Base-by-base conservation (phyloP, 768 basidiomycete species). In the Leccinum sublutescens region DNA sequence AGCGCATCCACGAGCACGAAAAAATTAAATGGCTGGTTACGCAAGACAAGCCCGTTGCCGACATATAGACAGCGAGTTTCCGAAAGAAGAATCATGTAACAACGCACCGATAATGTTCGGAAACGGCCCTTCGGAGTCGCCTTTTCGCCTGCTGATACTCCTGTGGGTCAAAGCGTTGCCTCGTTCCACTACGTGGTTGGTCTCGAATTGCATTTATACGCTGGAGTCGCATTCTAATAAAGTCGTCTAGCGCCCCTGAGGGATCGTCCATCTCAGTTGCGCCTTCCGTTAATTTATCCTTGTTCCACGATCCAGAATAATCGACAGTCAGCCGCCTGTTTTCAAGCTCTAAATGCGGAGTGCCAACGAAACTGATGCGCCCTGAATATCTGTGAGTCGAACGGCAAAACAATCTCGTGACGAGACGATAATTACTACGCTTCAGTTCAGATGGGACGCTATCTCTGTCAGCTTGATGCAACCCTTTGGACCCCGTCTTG, bases 131-230 rank as follows among this genome's bases (percentile, higher is more conserved):
- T 72, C 91, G 91, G 49, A 99, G 79, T 67, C 85, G 86, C 71
- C 85, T 86, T 75, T 90, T 93, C n/a, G 95, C 95, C 43, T 84
- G 77, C 43, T 85, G 77, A 73, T 97, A 99, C 56, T 88, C 84
- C 49, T 89, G 90, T 0, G 91, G 93, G 65, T 88, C 83, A 33
- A 75, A 79, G 10, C 64, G 54, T 27, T 57, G 43, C 19, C 34
- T 54, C 33, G 43, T 52, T 38, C 8, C 52, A 47, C 43, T 43
- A 9, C 14, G n/a, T 0, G 48, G 34, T 17, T 19, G 10, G 10
- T 21, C 29, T 57, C 51, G 47, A 25, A 27, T n/a, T 15, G 27
- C 29, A 19, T 52, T 36, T 33, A 31, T 27, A n/a, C 27, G 55
- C 47, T 19, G 59, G 17, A 50, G 50, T 8, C 53, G 43, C 5